Evolutionary conservation across 139 green algal species (phyloP).

Genomic region (Trebouxia sp.): DNA sequence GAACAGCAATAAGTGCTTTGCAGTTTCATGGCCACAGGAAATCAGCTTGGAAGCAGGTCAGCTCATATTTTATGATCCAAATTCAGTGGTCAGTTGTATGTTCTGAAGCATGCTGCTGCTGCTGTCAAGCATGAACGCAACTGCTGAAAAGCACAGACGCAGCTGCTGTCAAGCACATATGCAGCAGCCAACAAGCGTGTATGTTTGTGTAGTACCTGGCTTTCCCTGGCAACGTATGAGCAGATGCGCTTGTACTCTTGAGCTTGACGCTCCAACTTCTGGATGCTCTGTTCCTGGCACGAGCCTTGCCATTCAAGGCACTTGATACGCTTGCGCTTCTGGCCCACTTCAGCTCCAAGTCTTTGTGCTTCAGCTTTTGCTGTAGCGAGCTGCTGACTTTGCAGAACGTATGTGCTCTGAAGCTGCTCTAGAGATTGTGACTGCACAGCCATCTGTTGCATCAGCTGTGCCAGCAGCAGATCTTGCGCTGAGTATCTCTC

Average conservation of each 20-base stretch:
- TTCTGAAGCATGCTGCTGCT: no score
- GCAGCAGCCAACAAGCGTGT: background rate
- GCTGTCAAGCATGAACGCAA: no score
- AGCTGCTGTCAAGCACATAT: background rate
- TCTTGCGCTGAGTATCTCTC: constrained; percentile 2
- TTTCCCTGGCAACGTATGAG: background rate
- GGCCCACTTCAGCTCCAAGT: background rate
- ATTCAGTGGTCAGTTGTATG: no score
- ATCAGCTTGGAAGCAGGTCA: no score
- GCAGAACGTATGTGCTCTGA: background rate
- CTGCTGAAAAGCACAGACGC: background rate
- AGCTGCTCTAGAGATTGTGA: background rate
- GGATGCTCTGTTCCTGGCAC: background rate
- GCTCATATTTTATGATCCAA: no score
- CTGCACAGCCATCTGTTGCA: background rate
- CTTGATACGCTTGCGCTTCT: constrained; percentile 7
- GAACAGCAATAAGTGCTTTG: no score
- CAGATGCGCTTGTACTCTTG: background rate
- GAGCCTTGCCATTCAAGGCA: background rate
- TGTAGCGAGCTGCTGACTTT: background rate
- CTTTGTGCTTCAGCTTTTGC: background rate
- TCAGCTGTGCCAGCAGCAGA: constrained; percentile 1
- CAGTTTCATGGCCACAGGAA: no score
- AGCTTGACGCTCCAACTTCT: background rate
- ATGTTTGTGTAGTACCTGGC: background rate